Evolutionary conservation across 345 rosid species (phyloP), one percentile per base, ranked within the genome.

Genomic region (Populus deltoides): DNA sequence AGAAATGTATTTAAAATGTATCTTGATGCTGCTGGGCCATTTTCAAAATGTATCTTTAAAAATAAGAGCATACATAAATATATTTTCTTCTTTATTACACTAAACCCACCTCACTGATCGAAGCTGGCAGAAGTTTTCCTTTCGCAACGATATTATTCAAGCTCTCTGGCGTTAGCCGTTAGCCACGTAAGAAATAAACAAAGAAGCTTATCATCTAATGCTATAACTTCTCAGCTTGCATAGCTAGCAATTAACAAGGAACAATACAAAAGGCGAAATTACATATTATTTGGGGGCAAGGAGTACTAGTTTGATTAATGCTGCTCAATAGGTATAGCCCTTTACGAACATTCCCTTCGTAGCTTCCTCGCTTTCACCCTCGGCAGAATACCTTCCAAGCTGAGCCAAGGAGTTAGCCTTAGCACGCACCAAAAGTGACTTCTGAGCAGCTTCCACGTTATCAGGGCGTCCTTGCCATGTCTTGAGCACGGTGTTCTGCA

Each of bases 311-410:
- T 38, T 20, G 22, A 35, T 49, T 22, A 61, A 69, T 39, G 36
- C 77, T 15, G 33, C 78, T 88, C 87, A 95, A 85, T 95, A 95
- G 78, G 97, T 95, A 82, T 95, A 95, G 80, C 99, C 99, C 83
- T 90, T 92, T 74, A 92, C 99, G 22, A 95, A 95, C 99, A 95
- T 95, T 79, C 99, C 98, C 86, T 85, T 93, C 92, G 89, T 93
- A 16, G 99, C 93, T 49, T 93, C 99, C 25, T 95, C 98, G 38
- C 85, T 88, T 85, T 95, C 99, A 1, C 94, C 97, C 78, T 88
- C 90, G 0, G 89, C 97, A 3, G 96, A 89, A 89, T 93, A 95
- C 82, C 83, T 92, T 12, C 99, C 99, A 0, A 93, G 98, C 89
- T 95, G 98, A 5, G 98, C 99, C 81, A 92, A 83, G 33, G 99